Conservation (phyloP, 495 filamentous ascomycete species). For the Podospora bellae-mahoneyi region DNA sequence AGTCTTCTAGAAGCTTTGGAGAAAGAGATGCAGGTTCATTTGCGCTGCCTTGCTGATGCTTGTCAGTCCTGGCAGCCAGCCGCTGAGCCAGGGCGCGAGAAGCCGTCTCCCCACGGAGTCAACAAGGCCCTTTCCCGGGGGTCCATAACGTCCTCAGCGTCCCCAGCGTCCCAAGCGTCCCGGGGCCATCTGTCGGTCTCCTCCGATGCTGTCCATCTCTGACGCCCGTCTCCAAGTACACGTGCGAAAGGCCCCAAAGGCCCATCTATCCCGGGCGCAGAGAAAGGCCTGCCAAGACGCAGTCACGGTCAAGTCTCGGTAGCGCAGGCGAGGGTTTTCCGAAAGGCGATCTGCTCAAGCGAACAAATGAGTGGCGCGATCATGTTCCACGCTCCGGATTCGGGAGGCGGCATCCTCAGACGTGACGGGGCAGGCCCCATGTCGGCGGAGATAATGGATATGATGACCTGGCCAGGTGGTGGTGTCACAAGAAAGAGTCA, state of each 20-base stretch:
- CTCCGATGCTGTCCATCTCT: slow-evolving; percentile 9
- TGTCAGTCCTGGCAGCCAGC: slow-evolving; percentile 19
- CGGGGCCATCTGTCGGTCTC: not conserved
- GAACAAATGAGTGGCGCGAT: slow-evolving; percentile 18
- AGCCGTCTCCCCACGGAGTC: not conserved
- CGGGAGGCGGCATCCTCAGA: slow-evolving; percentile 21
- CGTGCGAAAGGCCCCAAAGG: slow-evolving; percentile 9
- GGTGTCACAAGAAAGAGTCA: slow-evolving; percentile 17
- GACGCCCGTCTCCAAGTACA: slow-evolving; percentile 7
- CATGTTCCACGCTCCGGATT: slow-evolving; percentile 23
- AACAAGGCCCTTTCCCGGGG: not conserved
- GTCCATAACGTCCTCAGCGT: slow-evolving; percentile 7
- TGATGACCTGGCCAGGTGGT: slow-evolving; percentile 19
- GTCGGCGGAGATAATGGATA: slow-evolving; percentile 23
- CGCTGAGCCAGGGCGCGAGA: not conserved
- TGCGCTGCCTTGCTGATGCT: slow-evolving; percentile 17
- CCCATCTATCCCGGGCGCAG: not conserved
- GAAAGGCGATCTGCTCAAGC: slow-evolving; percentile 17
- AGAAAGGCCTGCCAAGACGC: not conserved
- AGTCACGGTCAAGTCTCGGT: slow-evolving; percentile 11
- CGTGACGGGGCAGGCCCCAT: slow-evolving; percentile 15
- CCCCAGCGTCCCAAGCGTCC: slow-evolving; percentile 3
- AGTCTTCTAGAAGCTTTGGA: slow-evolving; percentile 32
- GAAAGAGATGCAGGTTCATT: slow-evolving; percentile 26
- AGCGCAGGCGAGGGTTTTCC: slow-evolving; percentile 11